Base-by-base conservation (phyloP, 192 early-diverging fungal species). In the Podila epigama region DNA sequence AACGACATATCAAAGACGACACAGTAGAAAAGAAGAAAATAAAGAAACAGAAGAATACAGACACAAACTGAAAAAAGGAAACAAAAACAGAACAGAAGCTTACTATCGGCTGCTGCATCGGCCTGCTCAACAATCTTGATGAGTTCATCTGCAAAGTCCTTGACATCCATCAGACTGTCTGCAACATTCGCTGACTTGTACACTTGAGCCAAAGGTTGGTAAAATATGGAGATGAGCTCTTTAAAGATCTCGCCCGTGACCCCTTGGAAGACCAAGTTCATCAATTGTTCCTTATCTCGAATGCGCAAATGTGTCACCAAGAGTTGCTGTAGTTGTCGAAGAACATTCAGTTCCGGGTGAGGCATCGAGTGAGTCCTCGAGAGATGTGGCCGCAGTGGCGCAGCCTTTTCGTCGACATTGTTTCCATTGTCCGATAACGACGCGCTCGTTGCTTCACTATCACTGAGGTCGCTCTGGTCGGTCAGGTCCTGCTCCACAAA, bases 111-210 rank as follows among this genome's bases (percentile, higher is more conserved):
- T 5, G 40, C 34, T 6, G 9, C 11, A 16, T 84, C 71, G 10
- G 79, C 29, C 22, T 66, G 44, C 52, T 86, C 85, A 18, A 86
- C 58, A 33, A 84, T 62, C 55, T 75, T 51, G 41, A 86, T 77
- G 42, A 86, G 53, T 36, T 86, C 85, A 59, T 86, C 81, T 1
- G 82, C 40, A 61, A 86, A 86, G 18, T 55, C 67, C 2, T 66
- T 66, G 20, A 84, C 40, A 44, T 86, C 81, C 29, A 69, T 52
- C 37, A 86, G 60, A 12, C 83, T 75, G 18, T 83, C 83, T 2
- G 79, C 70, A 48, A 86, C 83, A 32, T 86, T 86, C 18, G 85
- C 85, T 8, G 83, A 68, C 62, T 81, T 84, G 58, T 86, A 86
- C 1, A 86, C 75, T 59, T 82, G 67, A 15, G 82, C 81, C 13